A percentile compares a stretch with the other conserved stretches of the same genome.
Conservation (phyloP, 179 eudicot genomes). For the Spinacia oleracea region DNA sequence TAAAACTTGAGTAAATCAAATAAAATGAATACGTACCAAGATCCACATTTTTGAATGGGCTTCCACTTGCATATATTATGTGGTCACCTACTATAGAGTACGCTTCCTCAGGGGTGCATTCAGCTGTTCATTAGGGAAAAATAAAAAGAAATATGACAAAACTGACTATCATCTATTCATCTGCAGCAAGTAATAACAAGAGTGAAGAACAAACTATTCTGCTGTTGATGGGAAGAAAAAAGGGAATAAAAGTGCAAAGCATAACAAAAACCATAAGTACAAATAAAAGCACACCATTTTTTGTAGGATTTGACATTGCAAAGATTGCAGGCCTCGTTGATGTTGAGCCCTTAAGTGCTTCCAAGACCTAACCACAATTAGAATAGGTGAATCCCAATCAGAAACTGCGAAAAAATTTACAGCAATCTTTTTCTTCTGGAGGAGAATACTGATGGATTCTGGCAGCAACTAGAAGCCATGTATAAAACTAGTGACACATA, state of each 20-base stretch:
- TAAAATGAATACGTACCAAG: slow-evolving; percentile 55
- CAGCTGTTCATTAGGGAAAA: slow-evolving; percentile 54
- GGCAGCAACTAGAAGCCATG: not conserved
- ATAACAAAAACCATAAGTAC: not conserved
- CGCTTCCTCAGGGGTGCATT: slow-evolving; percentile 97
- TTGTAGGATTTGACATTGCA: slow-evolving; percentile 97
- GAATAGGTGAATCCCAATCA: not conserved
- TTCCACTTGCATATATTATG: slow-evolving; percentile 87
- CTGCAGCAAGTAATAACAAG: not conserved
- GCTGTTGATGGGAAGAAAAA: not conserved
- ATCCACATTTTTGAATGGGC: slow-evolving; percentile 83
- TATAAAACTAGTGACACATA: slow-evolving; percentile 9
- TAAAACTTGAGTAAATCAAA: not conserved
- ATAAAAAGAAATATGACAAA: not conserved
- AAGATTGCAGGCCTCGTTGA: slow-evolving; percentile 94
- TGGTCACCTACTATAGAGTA: slow-evolving; percentile 83
- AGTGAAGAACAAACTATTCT: not conserved
- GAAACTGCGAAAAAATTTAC: not conserved
- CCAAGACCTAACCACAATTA: slow-evolving; percentile 60
- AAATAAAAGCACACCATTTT: slow-evolving; percentile 52
- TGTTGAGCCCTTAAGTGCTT: slow-evolving; percentile 82
- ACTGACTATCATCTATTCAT: not conserved
- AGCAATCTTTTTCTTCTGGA: not conserved
- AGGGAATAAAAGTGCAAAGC: not conserved
- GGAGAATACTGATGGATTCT: no score